A percentile compares a stretch with the other conserved stretches of the same genome.
These are phyloP conservation scores for Seminavis robusta DNA, from an alignment of 108 stramenopile species.

Conservation along the genomic window DNA sequence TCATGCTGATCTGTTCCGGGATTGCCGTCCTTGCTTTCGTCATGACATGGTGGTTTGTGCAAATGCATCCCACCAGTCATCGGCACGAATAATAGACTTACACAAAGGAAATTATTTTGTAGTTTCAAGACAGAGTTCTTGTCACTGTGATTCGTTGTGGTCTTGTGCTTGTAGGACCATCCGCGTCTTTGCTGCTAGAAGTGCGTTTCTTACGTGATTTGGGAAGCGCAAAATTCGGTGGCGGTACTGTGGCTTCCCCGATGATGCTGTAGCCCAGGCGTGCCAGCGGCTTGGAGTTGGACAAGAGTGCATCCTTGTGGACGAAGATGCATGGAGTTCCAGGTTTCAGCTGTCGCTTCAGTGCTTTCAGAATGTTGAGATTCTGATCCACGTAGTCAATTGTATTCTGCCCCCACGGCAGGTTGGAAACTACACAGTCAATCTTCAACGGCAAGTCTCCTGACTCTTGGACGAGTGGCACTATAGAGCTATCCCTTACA, in stretches of 20 bases:
- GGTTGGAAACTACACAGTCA: slow-evolving; percentile 63
- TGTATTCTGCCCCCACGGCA: slow-evolving; percentile 56
- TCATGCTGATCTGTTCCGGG: slow-evolving; percentile 71
- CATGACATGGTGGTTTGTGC: slow-evolving; percentile 49
- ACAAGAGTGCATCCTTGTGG: too few species aligned
- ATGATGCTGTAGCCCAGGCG: slow-evolving; percentile 11
- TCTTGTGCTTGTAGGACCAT: too few species aligned
- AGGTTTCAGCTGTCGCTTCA: neutral
- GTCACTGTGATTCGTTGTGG: too few species aligned
- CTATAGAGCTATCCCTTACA: too few species aligned
- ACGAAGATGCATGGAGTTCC: slow-evolving; percentile 33
- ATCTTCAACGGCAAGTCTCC: too few species aligned
- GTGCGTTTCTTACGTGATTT: slow-evolving; percentile 17
- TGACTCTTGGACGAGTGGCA: too few species aligned
- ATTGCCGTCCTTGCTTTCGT: slow-evolving; percentile 57
- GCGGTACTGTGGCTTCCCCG: slow-evolving; percentile 31
- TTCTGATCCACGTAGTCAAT: slow-evolving; percentile 19
- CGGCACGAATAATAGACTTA: too few species aligned
- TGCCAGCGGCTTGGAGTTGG: slow-evolving; percentile 5
- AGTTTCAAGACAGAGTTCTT: too few species aligned
- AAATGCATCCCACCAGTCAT: too few species aligned
- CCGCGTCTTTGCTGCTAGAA: too few species aligned
- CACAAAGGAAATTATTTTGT: too few species aligned
- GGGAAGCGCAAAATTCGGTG: slow-evolving; percentile 21
- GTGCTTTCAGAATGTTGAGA: slow-evolving; percentile 8